Conservation (phyloP, 768 basidiomycete genomes). For the Rickenella mellea region DNA sequence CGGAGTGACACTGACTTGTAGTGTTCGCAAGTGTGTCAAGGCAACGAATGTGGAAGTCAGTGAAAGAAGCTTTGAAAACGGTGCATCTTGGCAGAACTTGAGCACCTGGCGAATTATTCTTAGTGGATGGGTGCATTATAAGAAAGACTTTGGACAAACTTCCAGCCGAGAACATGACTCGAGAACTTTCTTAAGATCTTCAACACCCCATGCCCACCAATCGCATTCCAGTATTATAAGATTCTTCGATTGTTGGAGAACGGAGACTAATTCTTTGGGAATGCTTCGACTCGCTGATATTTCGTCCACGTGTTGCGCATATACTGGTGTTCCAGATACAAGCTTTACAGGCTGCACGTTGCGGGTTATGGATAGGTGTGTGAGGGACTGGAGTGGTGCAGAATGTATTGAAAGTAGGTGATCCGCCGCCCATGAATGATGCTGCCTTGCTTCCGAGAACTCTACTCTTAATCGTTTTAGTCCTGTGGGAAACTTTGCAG, state of each 20-base stretch:
- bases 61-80: conserved; percentile 25
- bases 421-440: conserved; percentile 32
- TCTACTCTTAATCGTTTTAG: conserved; percentile 19
- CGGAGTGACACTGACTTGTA: conserved; percentile 21
- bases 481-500: conserved; percentile 14
- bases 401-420: conserved; percentile 24
- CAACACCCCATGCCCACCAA: conserved; percentile 26
- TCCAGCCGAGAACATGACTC: conserved; percentile 24
- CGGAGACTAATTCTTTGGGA: conserved; percentile 21
- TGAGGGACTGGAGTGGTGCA: conserved; percentile 18
- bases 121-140: conserved; percentile 4
- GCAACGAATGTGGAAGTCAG: conserved; percentile 22
- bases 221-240: conserved; percentile 26
- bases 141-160: conserved; percentile 9
- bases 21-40: conserved; percentile 18
- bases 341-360: conserved; percentile 14
- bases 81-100: conserved; percentile 24
- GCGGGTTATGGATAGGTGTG: conserved; percentile 19
- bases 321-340: conserved; percentile 11
- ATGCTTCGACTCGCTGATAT: conserved; percentile 19
- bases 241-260: conserved; percentile 15
- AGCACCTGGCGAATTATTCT: conserved; percentile 13
- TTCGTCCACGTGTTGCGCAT: conserved; percentile 18
- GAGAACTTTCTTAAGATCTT: conserved; percentile 23
- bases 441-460: conserved; percentile 22